Conservation (phyloP, 805 yeast species). For the Ogataea thermomethanolica region DNA sequence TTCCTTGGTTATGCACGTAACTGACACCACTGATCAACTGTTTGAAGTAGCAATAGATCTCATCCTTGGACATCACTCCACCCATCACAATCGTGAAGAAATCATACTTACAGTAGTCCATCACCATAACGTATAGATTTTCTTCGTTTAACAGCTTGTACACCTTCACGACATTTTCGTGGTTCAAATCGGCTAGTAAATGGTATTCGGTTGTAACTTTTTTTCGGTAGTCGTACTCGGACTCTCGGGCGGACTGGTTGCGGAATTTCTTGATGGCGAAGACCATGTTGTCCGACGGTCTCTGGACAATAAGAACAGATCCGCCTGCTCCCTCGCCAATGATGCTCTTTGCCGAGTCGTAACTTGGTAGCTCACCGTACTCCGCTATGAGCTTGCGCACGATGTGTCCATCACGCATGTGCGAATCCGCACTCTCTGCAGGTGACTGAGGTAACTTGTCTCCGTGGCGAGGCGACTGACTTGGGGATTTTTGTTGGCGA, state of each 20-base stretch:
- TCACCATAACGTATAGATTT: constrained; percentile 63
- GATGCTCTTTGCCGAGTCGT: constrained; percentile 32
- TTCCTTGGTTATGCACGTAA: constrained; percentile 75
- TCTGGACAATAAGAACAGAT: constrained; percentile 74
- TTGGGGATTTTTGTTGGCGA: neutral
- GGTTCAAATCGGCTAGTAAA: constrained; percentile 74
- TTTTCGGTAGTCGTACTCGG: constrained; percentile 64
- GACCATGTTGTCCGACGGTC: constrained; percentile 50
- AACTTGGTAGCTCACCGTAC: constrained; percentile 68
- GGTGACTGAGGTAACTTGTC: too few relatives aligned
- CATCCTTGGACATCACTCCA: constrained; percentile 67
- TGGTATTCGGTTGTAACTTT: constrained; percentile 81
- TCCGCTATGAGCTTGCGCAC: constrained; percentile 46
- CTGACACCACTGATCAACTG: constrained; percentile 75
- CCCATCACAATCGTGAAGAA: constrained; percentile 92
- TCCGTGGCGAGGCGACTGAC: too few relatives aligned
- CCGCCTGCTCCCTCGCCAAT: constrained; percentile 96
- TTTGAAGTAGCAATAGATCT: constrained; percentile 75
- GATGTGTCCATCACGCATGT: neutral
- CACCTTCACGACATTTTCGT: constrained; percentile 78
- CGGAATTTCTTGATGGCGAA: constrained; percentile 89
- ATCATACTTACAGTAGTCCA: constrained; percentile 92
- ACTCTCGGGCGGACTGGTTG: constrained; percentile 56
- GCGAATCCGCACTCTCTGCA: too few relatives aligned
- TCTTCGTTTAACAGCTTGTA: constrained; percentile 74